A percentile compares a stretch with the other conserved stretches of the same genome.
Conservation (phyloP, 495 filamentous ascomycete genomes). For the Parathielavia appendiculata region DNA sequence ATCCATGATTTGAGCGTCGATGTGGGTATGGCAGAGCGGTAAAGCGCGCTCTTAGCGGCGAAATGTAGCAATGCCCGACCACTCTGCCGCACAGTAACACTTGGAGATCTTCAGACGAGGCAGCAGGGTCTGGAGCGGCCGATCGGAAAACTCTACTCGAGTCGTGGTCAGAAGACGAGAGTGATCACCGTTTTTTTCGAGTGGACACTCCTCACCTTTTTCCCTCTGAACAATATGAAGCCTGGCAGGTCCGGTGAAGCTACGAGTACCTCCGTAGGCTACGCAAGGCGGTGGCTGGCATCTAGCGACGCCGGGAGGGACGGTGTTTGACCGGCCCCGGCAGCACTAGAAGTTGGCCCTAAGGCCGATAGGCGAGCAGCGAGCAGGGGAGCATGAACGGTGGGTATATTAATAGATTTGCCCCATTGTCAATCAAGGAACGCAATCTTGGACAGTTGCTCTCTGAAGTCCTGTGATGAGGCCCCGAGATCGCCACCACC, state of each 20-base stretch:
- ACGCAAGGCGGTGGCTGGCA: too few species aligned
- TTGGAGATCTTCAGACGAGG: neutral
- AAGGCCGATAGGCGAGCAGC: neutral
- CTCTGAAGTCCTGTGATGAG: neutral
- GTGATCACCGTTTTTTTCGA: neutral
- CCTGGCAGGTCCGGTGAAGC: too few species aligned
- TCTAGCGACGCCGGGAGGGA: too few species aligned
- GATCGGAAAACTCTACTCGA: too few species aligned
- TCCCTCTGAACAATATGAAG: too few species aligned
- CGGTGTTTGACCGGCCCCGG: too few species aligned
- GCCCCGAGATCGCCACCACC: neutral
- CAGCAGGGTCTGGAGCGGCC: neutral
- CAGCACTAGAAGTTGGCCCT: too few species aligned
- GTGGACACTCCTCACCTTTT: too few species aligned
- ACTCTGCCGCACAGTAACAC: too few species aligned
- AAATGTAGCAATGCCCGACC: too few species aligned
- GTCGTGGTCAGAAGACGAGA: neutral
- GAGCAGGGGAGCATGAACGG: constrained; percentile 1
- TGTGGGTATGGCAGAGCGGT: neutral
- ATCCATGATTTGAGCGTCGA: neutral
- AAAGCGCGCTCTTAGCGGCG: neutral
- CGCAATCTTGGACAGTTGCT: neutral
- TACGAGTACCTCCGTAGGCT: too few species aligned
- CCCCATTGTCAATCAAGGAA: constrained; percentile 6
- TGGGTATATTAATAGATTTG: constrained; percentile 17